A percentile compares a stretch with the other conserved stretches of the same genome.
Conservation (phyloP, 805 yeast genomes). For the Teunomyces kruisii region DNA sequence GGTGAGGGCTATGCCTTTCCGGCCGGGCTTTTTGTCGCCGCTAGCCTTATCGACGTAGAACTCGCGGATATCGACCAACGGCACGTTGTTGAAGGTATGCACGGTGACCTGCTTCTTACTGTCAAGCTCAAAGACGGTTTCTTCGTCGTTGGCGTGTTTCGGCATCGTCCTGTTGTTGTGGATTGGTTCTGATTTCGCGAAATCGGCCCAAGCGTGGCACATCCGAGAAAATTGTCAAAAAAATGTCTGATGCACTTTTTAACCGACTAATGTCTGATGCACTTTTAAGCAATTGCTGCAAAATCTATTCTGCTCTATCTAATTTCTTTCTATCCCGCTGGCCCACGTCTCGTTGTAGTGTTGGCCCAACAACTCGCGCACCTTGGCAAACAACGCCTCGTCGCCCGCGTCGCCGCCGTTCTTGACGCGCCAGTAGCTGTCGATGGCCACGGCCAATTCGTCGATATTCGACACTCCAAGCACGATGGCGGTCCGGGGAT, state of each 20-base stretch:
- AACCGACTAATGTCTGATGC: not conserved
- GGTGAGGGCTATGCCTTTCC: conserved; percentile 67
- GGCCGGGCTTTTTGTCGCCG: conserved; percentile 75
- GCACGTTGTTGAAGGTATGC: conserved; percentile 63
- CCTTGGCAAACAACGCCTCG: conserved; percentile 37
- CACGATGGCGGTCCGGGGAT: conserved; percentile 53
- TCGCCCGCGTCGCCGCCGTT: conserved; percentile 41
- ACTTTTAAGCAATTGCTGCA: not conserved
- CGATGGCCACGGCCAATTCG: conserved; percentile 66
- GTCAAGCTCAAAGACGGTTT: conserved; percentile 30
- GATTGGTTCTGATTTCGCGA: not conserved
- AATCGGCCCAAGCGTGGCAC: too few relatives aligned
- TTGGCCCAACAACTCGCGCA: conserved; percentile 46
- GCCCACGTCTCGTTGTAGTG: conserved; percentile 70
- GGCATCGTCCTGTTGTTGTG: not conserved
- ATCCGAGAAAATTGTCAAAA: too few relatives aligned
- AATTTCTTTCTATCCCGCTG: conserved; percentile 28
- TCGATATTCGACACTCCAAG: conserved; percentile 68
- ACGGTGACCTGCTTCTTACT: conserved; percentile 66
- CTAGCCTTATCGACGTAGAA: conserved; percentile 57
- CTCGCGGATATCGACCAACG: conserved; percentile 81
- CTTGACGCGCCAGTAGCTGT: conserved; percentile 52
- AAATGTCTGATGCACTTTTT: not conserved
- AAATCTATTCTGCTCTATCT: not conserved
- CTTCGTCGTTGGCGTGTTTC: conserved; percentile 6